These are phyloP conservation scores for Nothopassalora personata DNA, from an alignment of 2,329 filamentous ascomycete species.

Conservation along the genomic window DNA sequence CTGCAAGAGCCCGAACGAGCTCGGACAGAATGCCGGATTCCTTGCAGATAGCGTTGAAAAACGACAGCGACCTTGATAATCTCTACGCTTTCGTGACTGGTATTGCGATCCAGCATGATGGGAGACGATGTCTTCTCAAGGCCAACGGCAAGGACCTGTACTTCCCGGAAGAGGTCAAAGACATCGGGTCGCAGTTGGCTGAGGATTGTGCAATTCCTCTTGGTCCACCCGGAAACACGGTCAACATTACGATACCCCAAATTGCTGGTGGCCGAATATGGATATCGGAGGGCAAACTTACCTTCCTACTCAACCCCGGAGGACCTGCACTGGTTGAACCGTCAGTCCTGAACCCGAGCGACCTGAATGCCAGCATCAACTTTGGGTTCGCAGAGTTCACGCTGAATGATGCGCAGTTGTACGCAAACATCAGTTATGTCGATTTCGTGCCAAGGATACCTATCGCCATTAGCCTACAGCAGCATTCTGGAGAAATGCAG, in stretches of 20 bases:
- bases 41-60: slow-evolving; percentile 32
- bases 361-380: slow-evolving; percentile 42
- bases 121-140: slow-evolving; percentile 31
- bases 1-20: not conserved
- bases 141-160: slow-evolving; percentile 33
- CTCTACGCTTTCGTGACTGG: slow-evolving; percentile 36
- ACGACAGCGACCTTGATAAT: slow-evolving; percentile 30
- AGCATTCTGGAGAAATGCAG: slow-evolving; percentile 36
- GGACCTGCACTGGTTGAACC: slow-evolving; percentile 35
- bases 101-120: slow-evolving; percentile 33
- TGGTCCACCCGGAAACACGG: slow-evolving; percentile 30
- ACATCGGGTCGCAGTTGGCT: slow-evolving; percentile 29
- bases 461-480: slow-evolving; percentile 36
- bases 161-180: slow-evolving; percentile 29
- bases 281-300: slow-evolving; percentile 33
- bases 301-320: slow-evolving; percentile 35
- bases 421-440: slow-evolving; percentile 42
- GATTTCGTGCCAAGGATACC: slow-evolving; percentile 39
- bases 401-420: slow-evolving; percentile 43
- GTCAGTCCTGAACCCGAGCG: slow-evolving; percentile 34
- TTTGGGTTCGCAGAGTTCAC: slow-evolving; percentile 48
- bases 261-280: slow-evolving; percentile 38
- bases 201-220: slow-evolving; percentile 36
- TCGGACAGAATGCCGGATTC: slow-evolving; percentile 30
- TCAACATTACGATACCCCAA: slow-evolving; percentile 31